Evolutionary conservation across 129 eudicot genomes (phyloP), one percentile per base, ranked within the genome.

Genomic region (Flaveria sonorensis): DNA sequence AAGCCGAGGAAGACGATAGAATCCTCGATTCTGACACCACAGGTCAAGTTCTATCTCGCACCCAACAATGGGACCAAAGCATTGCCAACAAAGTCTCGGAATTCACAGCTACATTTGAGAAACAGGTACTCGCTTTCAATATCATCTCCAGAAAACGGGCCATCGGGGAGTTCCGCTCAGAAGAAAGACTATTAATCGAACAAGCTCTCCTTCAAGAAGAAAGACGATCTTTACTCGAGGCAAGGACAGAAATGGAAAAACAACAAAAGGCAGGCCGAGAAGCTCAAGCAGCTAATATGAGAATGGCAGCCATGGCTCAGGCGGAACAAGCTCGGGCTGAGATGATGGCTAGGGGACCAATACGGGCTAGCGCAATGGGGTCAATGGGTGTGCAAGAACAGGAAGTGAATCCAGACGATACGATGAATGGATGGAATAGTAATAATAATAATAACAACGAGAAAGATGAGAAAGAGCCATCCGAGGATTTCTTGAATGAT

Each of bases 231-330:
- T 60, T 85, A 53, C 67, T 82, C 1, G 96, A 90, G 53, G 56
- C 85, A 40, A 87, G 89, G 85, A 82, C 90, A 47, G 94, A 92
- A 70, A 80, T 92, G 80, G 92, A 90, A 26, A 90, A 92, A 21
- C 90, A 96, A 72, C 90, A 90, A 75, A 92, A 86, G 72, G 96
- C 96, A 0, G 96, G 92, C 16, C 85, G 86, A 73, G 97, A 81
- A 52, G 85, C 84, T 15, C 84, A 74, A 6, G 84, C 84, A 59
- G 80, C 81, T 18, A 81, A 63, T 21, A 70, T 81, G 72, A 73
- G 85, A n/a, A 81, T 81, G 81, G 85, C 72, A 52, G 85, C 81
- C 59, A 75, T 81, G 81, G 85, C 85, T 0, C 85, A 76, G 45
- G 85, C 76, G 3, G 81, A 76, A 71, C 81, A 76, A 53, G 81